These are phyloP conservation scores for Aspergillus bertholletiae DNA, from an alignment of 495 filamentous ascomycete genomes.

Conservation along the genomic window DNA sequence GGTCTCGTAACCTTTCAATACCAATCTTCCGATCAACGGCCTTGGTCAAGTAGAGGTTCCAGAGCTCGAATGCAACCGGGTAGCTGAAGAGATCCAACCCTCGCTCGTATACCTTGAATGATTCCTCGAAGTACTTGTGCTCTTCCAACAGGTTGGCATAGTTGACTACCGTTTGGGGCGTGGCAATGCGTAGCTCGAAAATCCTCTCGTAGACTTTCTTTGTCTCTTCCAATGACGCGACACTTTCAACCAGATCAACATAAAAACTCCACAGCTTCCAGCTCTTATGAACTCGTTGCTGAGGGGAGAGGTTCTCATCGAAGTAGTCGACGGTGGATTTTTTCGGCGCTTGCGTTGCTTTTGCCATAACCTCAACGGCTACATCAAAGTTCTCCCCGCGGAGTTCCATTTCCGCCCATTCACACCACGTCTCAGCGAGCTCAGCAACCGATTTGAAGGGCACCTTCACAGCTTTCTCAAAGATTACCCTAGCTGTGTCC, in stretches of 20 bases:
- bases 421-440: slow-evolving; percentile 96
- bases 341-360: slow-evolving; percentile 93
- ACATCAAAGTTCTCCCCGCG: slow-evolving; percentile 94
- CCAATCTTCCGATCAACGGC: slow-evolving; percentile 92
- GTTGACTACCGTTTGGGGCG: slow-evolving; percentile 97
- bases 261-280: slow-evolving; percentile 99
- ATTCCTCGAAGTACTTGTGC: slow-evolving; percentile 93
- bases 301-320: slow-evolving; percentile 88
- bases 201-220: slow-evolving; percentile 93
- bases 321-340: slow-evolving; percentile 96
- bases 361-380: slow-evolving; percentile 93
- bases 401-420: slow-evolving; percentile 98
- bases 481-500: slow-evolving; percentile 79
- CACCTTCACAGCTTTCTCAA: slow-evolving; percentile 97
- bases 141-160: slow-evolving; percentile 97
- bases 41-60: slow-evolving; percentile 98
- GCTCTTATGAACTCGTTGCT: slow-evolving; percentile 96
- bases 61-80: slow-evolving; percentile 96
- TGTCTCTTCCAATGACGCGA: slow-evolving; percentile 87
- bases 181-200: slow-evolving; percentile 97
- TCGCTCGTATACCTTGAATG: slow-evolving; percentile 95
- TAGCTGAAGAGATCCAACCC: slow-evolving; percentile 96
- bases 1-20: slow-evolving; percentile 89
- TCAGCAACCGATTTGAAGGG: slow-evolving; percentile 94
- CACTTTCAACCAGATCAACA: slow-evolving; percentile 95